Conservation (phyloP, 768 basidiomycete genomes). For the Nevesoporus exiguus region DNA sequence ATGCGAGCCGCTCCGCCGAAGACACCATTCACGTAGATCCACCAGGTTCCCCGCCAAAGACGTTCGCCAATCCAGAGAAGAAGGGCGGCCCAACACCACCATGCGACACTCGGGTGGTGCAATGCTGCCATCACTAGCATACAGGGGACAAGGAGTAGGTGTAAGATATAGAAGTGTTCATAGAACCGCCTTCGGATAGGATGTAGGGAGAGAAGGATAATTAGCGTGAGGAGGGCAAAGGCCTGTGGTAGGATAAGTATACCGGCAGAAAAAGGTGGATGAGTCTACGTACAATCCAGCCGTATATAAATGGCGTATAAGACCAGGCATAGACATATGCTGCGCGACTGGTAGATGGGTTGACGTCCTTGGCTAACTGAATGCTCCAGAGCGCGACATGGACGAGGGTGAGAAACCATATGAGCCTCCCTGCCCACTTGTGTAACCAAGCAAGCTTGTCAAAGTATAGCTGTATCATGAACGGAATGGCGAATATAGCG, state of each 20-base stretch:
- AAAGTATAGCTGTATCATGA: slow-evolving; percentile 61
- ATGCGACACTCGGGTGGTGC: slow-evolving; percentile 63
- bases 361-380: slow-evolving; percentile 53
- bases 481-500: slow-evolving; percentile 63
- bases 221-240: slow-evolving; percentile 49
- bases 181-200: slow-evolving; percentile 52
- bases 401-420: slow-evolving; percentile 58
- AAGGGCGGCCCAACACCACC: slow-evolving; percentile 67
- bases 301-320: slow-evolving; percentile 61
- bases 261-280: background rate
- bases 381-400: slow-evolving; percentile 71
- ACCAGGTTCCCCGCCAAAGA: slow-evolving; percentile 49
- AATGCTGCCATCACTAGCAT: slow-evolving; percentile 59
- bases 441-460: slow-evolving; percentile 75
- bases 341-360: slow-evolving; percentile 38
- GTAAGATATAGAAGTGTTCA: slow-evolving; percentile 63
- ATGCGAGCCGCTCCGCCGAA: slow-evolving; percentile 27
- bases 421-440: slow-evolving; percentile 64
- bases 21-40: slow-evolving; percentile 58
- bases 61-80: slow-evolving; percentile 64
- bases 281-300: slow-evolving; percentile 46
- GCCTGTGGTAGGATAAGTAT: slow-evolving; percentile 38
- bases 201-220: slow-evolving; percentile 49
- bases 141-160: slow-evolving; percentile 60
- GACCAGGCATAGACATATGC: slow-evolving; percentile 53